Conservation (phyloP, 441 rosid genomes). For the Francoa sonchifolia region DNA sequence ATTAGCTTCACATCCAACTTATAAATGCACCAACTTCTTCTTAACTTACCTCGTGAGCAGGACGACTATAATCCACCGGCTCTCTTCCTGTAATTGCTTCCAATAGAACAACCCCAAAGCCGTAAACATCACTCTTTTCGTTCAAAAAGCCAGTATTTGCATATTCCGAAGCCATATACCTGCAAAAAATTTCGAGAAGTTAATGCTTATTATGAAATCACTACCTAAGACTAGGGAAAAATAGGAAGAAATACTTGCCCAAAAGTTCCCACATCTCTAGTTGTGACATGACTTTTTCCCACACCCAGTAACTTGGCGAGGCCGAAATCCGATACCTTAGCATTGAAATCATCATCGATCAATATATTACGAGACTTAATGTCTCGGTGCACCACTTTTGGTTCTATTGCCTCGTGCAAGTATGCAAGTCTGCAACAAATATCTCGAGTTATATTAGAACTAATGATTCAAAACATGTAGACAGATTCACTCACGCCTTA, state of each 20-base stretch:
- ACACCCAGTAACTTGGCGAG: constrained; percentile 90
- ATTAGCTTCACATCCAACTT: background rate
- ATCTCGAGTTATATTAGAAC: constrained; percentile 11
- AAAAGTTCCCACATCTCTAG: constrained; percentile 97
- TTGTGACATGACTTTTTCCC: constrained; percentile 91
- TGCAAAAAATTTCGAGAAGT: too few relatives aligned
- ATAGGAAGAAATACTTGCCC: constrained; percentile 34
- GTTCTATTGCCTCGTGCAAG: constrained; percentile 94
- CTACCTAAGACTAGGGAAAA: too few relatives aligned
- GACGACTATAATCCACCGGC: constrained; percentile 91
- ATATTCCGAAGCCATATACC: constrained; percentile 95
- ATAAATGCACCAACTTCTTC: background rate
- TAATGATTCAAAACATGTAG: background rate
- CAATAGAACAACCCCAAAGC: too few relatives aligned
- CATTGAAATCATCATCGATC: constrained; percentile 77
- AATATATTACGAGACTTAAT: constrained; percentile 89
- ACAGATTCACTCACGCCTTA: constrained; percentile 58
- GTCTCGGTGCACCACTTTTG: constrained; percentile 96
- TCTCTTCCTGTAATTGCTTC: constrained; percentile 91
- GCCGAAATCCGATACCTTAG: constrained; percentile 95
- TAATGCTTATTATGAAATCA: too few relatives aligned
- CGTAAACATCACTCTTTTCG: constrained; percentile 93
- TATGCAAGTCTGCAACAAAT: constrained; percentile 66
- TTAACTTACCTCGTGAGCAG: constrained; percentile 52
- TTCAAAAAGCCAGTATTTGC: constrained; percentile 90